A percentile compares a stretch with the other conserved stretches of the same genome.
Conservation (phyloP, 1,139 yeast genomes). For the Zygosaccharomyces sapae region DNA sequence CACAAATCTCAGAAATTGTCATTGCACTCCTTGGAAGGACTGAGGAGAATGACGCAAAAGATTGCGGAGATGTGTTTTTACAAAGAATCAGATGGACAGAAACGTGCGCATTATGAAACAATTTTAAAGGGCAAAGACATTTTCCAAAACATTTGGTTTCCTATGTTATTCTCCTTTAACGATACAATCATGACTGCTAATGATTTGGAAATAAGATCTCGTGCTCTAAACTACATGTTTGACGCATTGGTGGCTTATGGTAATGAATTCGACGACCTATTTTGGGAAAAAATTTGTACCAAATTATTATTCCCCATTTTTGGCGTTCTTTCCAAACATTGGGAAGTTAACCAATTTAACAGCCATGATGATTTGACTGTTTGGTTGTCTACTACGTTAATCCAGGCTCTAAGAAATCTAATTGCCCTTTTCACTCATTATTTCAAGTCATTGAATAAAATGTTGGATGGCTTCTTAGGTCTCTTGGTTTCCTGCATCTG, state of each 20-base stretch:
- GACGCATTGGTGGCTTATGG: slow-evolving; percentile 80
- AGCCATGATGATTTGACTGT: slow-evolving; percentile 81
- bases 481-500: slow-evolving; percentile 83
- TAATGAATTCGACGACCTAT: slow-evolving; percentile 60
- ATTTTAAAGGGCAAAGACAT: slow-evolving; percentile 38
- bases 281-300: slow-evolving; percentile 80
- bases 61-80: slow-evolving; percentile 50
- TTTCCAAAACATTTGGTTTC: slow-evolving; percentile 51
- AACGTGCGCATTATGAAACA: slow-evolving; percentile 46
- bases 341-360: slow-evolving; percentile 66
- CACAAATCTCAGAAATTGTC: slow-evolving; percentile 76
- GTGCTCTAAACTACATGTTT: slow-evolving; percentile 79
- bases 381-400: slow-evolving; percentile 93
- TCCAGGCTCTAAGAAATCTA: slow-evolving; percentile 90
- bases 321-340: slow-evolving; percentile 67
- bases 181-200: slow-evolving; percentile 90
- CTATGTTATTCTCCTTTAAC: slow-evolving; percentile 75
- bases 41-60: slow-evolving; percentile 58
- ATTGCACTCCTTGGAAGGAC: slow-evolving; percentile 73
- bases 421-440: slow-evolving; percentile 77
- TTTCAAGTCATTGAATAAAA: slow-evolving; percentile 65
- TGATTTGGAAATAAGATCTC: slow-evolving; percentile 88
- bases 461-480: slow-evolving; percentile 73
- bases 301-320: slow-evolving; percentile 87
- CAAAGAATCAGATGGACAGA: slow-evolving; percentile 45